Conservation (phyloP, 768 basidiomycete genomes). For the Coprinopsis marcescibilis region DNA sequence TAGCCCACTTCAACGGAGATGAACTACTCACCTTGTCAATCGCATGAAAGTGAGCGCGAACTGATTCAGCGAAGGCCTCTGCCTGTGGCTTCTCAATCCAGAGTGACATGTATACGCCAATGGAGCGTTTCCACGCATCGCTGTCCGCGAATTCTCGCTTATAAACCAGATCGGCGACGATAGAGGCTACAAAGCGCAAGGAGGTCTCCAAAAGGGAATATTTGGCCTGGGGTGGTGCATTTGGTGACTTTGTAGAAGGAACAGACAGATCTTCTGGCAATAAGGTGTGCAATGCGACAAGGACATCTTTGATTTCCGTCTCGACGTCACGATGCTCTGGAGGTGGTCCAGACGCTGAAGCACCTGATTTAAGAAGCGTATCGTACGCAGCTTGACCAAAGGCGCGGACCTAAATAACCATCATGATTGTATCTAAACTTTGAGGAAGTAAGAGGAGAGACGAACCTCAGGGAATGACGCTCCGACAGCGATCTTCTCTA, state of each 20-base stretch:
- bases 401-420: slow-evolving; percentile 64
- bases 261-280: slow-evolving; percentile 46
- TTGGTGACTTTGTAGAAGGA: slow-evolving; percentile 36
- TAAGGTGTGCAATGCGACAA: slow-evolving; percentile 51
- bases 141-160: slow-evolving; percentile 48
- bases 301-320: slow-evolving; percentile 52
- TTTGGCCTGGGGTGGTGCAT: slow-evolving; percentile 48
- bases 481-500: slow-evolving; percentile 81
- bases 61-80: slow-evolving; percentile 50
- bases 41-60: slow-evolving; percentile 68
- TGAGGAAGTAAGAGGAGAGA: background rate
- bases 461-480: slow-evolving; percentile 93
- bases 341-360: slow-evolving; percentile 66
- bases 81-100: slow-evolving; percentile 58
- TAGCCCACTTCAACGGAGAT: slow-evolving; percentile 4
- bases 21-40: slow-evolving; percentile 56
- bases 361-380: slow-evolving; percentile 79
- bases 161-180: slow-evolving; percentile 75
- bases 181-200: slow-evolving; percentile 65
- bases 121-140: slow-evolving; percentile 60
- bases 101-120: slow-evolving; percentile 65
- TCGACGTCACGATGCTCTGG: slow-evolving; percentile 66
- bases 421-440: background rate
- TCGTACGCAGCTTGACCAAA: slow-evolving; percentile 81
- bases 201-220: slow-evolving; percentile 54